Evolutionary conservation across 148 eudicot genomes (phyloP).

Genomic region (Heliosperma pusillum): DNA sequence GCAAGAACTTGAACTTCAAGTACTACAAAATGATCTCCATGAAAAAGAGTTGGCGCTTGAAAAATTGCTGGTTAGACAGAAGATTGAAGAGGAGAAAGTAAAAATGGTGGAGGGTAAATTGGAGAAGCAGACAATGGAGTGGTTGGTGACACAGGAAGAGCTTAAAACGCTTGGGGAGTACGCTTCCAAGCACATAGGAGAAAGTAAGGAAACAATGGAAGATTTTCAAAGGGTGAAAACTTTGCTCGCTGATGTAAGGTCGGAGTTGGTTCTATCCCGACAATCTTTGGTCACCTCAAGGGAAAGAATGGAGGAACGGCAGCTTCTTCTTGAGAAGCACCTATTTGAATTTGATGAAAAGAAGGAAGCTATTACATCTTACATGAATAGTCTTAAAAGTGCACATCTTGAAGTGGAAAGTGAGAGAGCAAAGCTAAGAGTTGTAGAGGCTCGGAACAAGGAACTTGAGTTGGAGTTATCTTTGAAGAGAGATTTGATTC

Average conservation of each 20-base stretch:
- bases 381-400: conserved; percentile 49
- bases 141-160: conserved; percentile 75
- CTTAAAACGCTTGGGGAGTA: conserved; percentile 46
- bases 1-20: conserved; percentile 60
- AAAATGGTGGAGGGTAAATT: conserved; percentile 48
- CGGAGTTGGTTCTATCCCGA: conserved; percentile 69
- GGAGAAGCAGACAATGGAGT: conserved; percentile 68
- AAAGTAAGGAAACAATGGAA: conserved; percentile 44
- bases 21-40: conserved; percentile 37
- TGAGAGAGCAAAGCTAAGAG: conserved; percentile 63
- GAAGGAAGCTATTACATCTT: conserved; percentile 40
- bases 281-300: conserved; percentile 60
- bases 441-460: conserved; percentile 63
- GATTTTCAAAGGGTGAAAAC: conserved; percentile 64
- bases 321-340: conserved; percentile 49
- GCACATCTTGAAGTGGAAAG: conserved; percentile 65
- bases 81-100: conserved; percentile 54
- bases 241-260: conserved; percentile 70
- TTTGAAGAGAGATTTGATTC: conserved; percentile 48
- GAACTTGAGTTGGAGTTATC: conserved; percentile 58
- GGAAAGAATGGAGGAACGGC: conserved; percentile 55
- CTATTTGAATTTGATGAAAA: conserved; percentile 53
- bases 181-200: conserved; percentile 40
- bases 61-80: conserved; percentile 32
- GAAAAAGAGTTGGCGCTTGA: conserved; percentile 50